Conservation (phyloP, 176 grass and related monocot species). For the Alopecurus myosuroides region DNA sequence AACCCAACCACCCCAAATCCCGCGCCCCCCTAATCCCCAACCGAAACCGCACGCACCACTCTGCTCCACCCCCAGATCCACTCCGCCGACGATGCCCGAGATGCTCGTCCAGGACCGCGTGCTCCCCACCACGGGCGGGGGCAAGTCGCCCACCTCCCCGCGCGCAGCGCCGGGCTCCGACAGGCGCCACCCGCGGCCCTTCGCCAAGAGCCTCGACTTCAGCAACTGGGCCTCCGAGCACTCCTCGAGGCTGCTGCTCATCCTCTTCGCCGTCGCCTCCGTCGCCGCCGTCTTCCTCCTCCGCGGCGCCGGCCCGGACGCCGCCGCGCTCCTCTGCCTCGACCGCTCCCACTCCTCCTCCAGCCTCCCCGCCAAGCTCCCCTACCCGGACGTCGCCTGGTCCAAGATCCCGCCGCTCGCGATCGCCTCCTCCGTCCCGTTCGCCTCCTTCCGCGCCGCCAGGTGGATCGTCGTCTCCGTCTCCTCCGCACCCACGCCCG, state of each 20-base stretch:
- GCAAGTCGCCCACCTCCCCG: constrained; percentile 27
- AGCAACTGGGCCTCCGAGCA: constrained; percentile 73
- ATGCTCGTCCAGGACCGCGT: constrained; percentile 84
- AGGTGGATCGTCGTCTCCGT: constrained; percentile 93
- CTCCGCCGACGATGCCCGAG: neutral
- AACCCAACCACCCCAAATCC: constrained; percentile 43
- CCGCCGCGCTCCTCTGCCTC: constrained; percentile 76
- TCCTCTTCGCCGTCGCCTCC: constrained; percentile 57
- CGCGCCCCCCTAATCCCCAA: constrained; percentile 42
- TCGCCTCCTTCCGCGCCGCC: constrained; percentile 76
- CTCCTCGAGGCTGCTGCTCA: constrained; percentile 67
- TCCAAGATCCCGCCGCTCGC: constrained; percentile 50
- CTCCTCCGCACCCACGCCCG: constrained; percentile 57
- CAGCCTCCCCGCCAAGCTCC: constrained; percentile 33
- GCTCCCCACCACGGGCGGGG: constrained; percentile 29
- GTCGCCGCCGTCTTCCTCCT: constrained; percentile 87
- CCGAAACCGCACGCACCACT: neutral
- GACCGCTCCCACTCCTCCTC: constrained; percentile 37
- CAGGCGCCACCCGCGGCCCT: constrained; percentile 40
- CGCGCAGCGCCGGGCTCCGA: constrained; percentile 32
- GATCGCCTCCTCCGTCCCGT: constrained; percentile 20
- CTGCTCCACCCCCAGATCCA: constrained; percentile 21
- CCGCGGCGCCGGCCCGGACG: constrained; percentile 62
- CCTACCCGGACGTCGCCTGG: constrained; percentile 73
- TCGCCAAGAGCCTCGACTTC: constrained; percentile 92